Conservation (phyloP, 2,329 filamentous ascomycete genomes). For the Malbranchea cinnamomea region DNA sequence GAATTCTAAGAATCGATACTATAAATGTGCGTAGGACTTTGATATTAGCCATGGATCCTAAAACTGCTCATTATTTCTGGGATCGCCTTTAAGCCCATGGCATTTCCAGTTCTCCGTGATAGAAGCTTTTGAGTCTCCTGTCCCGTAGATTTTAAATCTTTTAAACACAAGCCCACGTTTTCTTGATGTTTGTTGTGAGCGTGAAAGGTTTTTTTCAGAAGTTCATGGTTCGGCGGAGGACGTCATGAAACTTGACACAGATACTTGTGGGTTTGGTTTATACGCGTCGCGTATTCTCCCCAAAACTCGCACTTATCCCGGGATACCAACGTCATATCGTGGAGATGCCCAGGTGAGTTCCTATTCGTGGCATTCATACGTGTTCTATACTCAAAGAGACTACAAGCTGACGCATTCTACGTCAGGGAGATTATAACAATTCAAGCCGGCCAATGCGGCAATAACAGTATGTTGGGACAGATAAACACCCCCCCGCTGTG, state of each 20-base stretch:
- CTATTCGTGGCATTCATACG: neutral
- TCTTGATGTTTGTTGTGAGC: no score
- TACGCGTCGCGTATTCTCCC: constrained; percentile 20
- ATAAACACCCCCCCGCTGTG: no score
- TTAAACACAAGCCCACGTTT: no score
- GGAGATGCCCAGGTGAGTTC: constrained; percentile 26
- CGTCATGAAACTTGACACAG: no score
- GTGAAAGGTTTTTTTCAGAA: no score
- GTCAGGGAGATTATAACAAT: constrained; percentile 95
- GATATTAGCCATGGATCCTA: constrained; percentile 17
- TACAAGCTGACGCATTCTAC: constrained; percentile 6
- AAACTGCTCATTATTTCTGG: constrained; percentile 22
- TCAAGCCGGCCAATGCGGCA: constrained; percentile 97
- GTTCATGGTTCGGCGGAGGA: no score
- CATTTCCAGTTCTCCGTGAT: no score
- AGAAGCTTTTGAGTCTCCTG: no score
- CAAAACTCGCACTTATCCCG: constrained; percentile 14
- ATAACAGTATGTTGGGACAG: constrained; percentile 76
- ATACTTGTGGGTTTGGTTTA: no score
- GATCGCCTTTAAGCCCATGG: no score
- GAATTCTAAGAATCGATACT: constrained; percentile 14
- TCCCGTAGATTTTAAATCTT: no score
- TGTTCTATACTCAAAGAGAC: no score
- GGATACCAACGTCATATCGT: constrained; percentile 11
- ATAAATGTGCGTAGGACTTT: neutral